Evolutionary conservation across 352 stramenopile genomes (phyloP).

Genomic region (Globisporangium orthogonon): DNA sequence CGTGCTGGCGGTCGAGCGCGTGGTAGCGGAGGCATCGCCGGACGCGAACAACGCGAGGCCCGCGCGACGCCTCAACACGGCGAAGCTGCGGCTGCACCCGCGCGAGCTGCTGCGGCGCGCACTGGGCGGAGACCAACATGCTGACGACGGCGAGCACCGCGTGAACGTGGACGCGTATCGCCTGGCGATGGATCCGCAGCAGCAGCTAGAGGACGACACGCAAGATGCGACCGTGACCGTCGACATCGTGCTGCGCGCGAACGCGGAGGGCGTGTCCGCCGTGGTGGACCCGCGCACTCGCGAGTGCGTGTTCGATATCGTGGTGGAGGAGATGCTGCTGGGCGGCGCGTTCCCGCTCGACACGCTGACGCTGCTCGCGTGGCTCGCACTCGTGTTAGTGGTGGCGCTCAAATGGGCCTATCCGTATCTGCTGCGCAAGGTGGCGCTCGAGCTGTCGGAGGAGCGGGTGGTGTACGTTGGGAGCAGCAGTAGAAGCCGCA

Average conservation of each 20-base stretch:
- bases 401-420: conserved; percentile 27
- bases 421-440: conserved; percentile 47
- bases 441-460: conserved; percentile 33
- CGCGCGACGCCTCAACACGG: conserved; percentile 52
- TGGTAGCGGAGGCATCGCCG: conserved; percentile 4
- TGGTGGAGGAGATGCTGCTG: conserved; percentile 64
- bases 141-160: conserved; percentile 15
- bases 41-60: conserved; percentile 6
- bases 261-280: conserved; percentile 46
- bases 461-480: conserved; percentile 16
- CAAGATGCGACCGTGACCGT: conserved; percentile 13
- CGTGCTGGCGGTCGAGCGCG: conserved; percentile 30
- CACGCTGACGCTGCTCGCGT: conserved; percentile 49
- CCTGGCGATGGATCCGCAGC: conserved; percentile 12
- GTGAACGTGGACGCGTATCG: conserved; percentile 16
- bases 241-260: conserved; percentile 38
- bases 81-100: conserved; percentile 52
- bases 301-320: conserved; percentile 64
- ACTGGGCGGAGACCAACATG: not conserved
- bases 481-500: conserved; percentile 1
- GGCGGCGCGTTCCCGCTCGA: conserved; percentile 38
- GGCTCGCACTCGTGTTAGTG: conserved; percentile 37
- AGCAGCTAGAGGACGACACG: not conserved
- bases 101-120: conserved; percentile 24
- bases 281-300: conserved; percentile 24